Percentiles rank a stretch among this genome's conserved stretches.
Conservation (phyloP, 768 basidiomycete genomes). For the Tulasnella sp. region DNA sequence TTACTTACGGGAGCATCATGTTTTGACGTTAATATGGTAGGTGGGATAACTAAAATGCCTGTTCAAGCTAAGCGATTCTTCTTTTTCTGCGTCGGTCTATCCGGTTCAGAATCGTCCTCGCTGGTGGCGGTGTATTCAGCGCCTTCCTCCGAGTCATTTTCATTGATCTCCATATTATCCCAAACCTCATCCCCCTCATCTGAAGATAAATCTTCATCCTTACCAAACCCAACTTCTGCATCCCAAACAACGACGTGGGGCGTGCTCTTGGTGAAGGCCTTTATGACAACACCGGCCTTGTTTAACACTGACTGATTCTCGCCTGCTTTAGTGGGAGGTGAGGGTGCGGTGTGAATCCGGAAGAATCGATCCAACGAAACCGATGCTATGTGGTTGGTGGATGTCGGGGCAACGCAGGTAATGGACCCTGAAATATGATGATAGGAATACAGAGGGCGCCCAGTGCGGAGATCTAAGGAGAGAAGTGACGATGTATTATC, state of each 20-base stretch:
- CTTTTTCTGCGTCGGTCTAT: too few species aligned
- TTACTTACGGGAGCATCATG: too few species aligned
- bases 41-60: too few species aligned
- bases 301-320: constrained; percentile 31
- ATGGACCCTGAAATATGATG: constrained; percentile 35
- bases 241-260: constrained; percentile 57
- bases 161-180: constrained; percentile 48
- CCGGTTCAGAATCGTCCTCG: background rate
- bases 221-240: background rate
- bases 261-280: constrained; percentile 45
- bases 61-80: too few species aligned
- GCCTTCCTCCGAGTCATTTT: constrained; percentile 26
- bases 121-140: background rate
- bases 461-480: constrained; percentile 57
- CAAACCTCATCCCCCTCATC: constrained; percentile 49
- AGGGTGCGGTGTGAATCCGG: constrained; percentile 45
- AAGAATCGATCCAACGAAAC: constrained; percentile 55
- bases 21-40: too few species aligned
- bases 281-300: constrained; percentile 39
- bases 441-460: constrained; percentile 49
- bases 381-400: constrained; percentile 38
- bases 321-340: constrained; percentile 35
- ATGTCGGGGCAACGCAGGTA: background rate
- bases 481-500: constrained; percentile 53
- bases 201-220: constrained; percentile 18